phyloP scores from a whole-genome alignment of 306 rosid genomes.

The Ochetophila trinervis region DNA sequence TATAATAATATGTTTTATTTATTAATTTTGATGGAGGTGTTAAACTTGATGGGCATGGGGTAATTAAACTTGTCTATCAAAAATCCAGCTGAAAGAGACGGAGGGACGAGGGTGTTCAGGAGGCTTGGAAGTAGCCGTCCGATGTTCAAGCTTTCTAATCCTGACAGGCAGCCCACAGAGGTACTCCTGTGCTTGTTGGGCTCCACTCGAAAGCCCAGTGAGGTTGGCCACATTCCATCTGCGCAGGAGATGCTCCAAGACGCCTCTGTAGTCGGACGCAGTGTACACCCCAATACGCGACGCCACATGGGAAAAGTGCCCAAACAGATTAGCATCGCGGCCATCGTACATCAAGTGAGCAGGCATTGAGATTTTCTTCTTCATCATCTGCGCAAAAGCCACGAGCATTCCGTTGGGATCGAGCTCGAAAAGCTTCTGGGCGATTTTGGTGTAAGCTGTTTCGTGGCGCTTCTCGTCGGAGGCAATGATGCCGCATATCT shows the following conservation, averaged over 20 bases:
- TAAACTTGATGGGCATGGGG: no score
- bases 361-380: conserved; percentile 48
- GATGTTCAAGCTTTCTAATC: background rate
- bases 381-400: conserved; percentile 22
- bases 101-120: background rate
- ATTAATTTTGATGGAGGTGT: no score
- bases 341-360: conserved; percentile 30
- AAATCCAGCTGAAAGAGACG: background rate
- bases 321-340: background rate
- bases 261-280: background rate
- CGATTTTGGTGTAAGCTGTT: conserved; percentile 53
- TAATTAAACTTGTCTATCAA: background rate
- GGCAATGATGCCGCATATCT: conserved; percentile 64
- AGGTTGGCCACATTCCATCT: background rate
- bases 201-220: background rate
- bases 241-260: background rate
- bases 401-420: conserved; percentile 21
- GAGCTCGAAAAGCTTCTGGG: conserved; percentile 12
- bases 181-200: background rate
- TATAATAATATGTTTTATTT: no score
- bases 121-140: background rate
- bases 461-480: conserved; percentile 71
- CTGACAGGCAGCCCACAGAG: background rate
- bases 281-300: background rate
- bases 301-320: background rate